Conservation (phyloP, 2,329 filamentous ascomycete species). For the Colletotrichum sp. region DNA sequence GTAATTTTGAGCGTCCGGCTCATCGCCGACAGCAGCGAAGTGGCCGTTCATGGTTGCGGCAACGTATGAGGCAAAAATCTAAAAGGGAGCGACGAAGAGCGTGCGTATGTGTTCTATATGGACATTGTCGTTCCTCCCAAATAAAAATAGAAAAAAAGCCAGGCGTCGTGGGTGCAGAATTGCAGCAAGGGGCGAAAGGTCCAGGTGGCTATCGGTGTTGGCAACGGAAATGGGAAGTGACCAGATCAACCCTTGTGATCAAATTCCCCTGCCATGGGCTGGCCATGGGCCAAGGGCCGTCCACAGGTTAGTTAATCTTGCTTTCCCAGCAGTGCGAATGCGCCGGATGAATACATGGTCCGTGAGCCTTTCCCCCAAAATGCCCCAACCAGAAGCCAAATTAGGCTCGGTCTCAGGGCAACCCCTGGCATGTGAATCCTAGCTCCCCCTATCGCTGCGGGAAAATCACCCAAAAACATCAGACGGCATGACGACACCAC, state of each 20-base stretch:
- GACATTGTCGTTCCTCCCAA: slow-evolving; percentile 11
- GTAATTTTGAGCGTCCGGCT: slow-evolving; percentile 70
- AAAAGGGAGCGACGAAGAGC: neutral
- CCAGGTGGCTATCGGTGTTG: slow-evolving; percentile 7
- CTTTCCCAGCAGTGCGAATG: slow-evolving; percentile 11
- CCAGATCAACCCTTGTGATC: slow-evolving; percentile 21
- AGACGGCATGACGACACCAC: slow-evolving; percentile 16
- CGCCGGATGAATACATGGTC: slow-evolving; percentile 21
- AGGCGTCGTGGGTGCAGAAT: neutral
- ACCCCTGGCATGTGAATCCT: slow-evolving; percentile 19
- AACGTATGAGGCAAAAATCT: slow-evolving; percentile 7
- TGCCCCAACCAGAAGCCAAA: neutral
- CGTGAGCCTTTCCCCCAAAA: neutral
- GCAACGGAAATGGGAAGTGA: slow-evolving; percentile 14
- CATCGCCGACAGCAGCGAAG: slow-evolving; percentile 75
- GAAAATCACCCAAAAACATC: neutral
- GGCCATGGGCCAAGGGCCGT: neutral
- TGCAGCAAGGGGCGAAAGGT: slow-evolving; percentile 4
- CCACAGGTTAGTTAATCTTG: slow-evolving; percentile 9
- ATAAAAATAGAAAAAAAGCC: neutral
- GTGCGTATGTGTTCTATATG: slow-evolving; percentile 2
- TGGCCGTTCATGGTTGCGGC: slow-evolving; percentile 73
- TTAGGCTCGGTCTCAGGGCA: slow-evolving; percentile 13
- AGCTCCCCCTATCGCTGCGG: neutral
- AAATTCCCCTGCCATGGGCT: slow-evolving; percentile 17